Evolutionary conservation across 331 rosid genomes (phyloP).

Genomic region (Telfairia occidentalis): DNA sequence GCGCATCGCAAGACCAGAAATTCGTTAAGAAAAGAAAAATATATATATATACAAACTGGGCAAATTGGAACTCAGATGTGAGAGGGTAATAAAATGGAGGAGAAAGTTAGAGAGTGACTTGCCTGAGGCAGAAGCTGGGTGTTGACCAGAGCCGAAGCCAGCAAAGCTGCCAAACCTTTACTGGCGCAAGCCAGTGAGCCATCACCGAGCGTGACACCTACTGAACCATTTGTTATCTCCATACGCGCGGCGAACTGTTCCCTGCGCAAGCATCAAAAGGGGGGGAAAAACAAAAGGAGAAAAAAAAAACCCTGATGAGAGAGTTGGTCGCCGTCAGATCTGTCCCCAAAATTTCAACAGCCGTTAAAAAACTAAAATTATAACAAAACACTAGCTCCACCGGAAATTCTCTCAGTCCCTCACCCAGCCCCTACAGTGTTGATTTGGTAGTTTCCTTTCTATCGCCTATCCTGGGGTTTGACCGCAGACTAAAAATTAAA

Average conservation of each 20-base stretch:
- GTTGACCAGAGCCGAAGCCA: conserved; percentile 47
- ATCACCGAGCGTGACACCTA: conserved; percentile 29
- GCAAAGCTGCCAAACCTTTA: conserved; percentile 36
- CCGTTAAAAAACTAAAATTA: conserved; percentile 10
- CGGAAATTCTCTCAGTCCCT: conserved; percentile 1
- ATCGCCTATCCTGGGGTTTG: neutral
- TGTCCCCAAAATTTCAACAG: neutral
- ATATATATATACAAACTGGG: neutral
- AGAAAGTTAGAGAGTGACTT: conserved; percentile 10
- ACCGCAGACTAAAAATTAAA: neutral
- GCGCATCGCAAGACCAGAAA: neutral
- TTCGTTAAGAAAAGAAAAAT: neutral
- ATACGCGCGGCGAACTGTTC: conserved; percentile 32
- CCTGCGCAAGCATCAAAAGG: conserved; percentile 25
- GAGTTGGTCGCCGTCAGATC: conserved; percentile 16
- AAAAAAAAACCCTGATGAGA: conserved; percentile 10
- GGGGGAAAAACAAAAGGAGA: neutral
- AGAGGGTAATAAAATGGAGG: neutral
- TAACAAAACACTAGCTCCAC: neutral
- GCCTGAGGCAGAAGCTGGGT: conserved; percentile 43
- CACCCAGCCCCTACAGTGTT: neutral
- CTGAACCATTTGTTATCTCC: conserved; percentile 37
- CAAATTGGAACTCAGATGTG: neutral
- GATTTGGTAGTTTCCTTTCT: conserved; percentile 10
- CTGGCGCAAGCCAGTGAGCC: conserved; percentile 50